phyloP scores from a whole-genome alignment of 2,329 filamentous ascomycete genomes.

The Bimuria novae-zelandiae region DNA sequence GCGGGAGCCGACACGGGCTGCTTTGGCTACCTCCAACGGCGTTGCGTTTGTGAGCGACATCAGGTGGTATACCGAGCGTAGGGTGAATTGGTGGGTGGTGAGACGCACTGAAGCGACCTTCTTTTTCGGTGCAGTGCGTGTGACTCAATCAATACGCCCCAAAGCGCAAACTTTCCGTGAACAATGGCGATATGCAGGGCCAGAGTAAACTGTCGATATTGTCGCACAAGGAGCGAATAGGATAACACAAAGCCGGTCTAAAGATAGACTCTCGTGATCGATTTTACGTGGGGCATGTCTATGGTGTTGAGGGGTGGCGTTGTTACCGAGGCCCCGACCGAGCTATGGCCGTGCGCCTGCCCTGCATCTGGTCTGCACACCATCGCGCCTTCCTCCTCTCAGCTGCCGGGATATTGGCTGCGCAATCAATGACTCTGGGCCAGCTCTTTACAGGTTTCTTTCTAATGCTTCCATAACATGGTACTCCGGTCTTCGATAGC shows the following conservation, averaged over 20 bases:
- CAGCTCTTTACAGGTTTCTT: not conserved
- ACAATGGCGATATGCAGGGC: slow-evolving; percentile 25
- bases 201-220: not conserved
- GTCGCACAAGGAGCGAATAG: slow-evolving; percentile 22
- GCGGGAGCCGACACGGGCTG: slow-evolving; percentile 81
- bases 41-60: slow-evolving; percentile 89
- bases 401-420: slow-evolving; percentile 4
- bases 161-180: slow-evolving; percentile 15
- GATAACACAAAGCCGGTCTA: slow-evolving; percentile 20
- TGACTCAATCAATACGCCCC: slow-evolving; percentile 34
- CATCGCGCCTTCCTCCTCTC: not conserved
- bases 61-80: slow-evolving; percentile 6
- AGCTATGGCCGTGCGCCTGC: slow-evolving; percentile 3
- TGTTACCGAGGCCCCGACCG: slow-evolving; percentile 4
- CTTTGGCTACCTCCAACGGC: slow-evolving; percentile 74
- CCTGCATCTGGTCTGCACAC: slow-evolving; percentile 4
- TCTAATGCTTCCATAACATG: slow-evolving; percentile 2
- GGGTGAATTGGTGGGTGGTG: slow-evolving; percentile 5
- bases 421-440: slow-evolving; percentile 12
- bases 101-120: slow-evolving; percentile 8
- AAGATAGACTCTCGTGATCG: slow-evolving; percentile 24
- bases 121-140: slow-evolving; percentile 19
- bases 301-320: slow-evolving; percentile 35
- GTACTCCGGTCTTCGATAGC: not conserved
- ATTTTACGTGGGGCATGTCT: not conserved